Percentiles rank a stretch among this genome's conserved stretches.
These are phyloP conservation scores for Coniella vitis DNA, from an alignment of 2,329 filamentous ascomycete species.

Conservation along the genomic window DNA sequence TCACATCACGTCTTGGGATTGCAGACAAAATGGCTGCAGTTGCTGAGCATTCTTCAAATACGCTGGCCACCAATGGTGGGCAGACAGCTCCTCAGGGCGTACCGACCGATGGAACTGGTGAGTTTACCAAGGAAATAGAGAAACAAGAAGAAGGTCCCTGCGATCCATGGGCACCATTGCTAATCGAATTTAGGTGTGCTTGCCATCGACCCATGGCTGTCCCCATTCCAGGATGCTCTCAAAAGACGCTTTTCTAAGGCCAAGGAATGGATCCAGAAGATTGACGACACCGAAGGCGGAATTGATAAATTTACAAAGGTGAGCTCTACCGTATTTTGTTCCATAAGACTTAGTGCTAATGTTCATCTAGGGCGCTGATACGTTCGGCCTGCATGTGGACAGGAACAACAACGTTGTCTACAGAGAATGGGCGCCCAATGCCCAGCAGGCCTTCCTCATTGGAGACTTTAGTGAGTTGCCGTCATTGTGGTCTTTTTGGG, in stretches of 20 bases:
- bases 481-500: not conserved
- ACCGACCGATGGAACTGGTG: conserved; percentile 68
- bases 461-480: conserved; percentile 85
- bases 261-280: conserved; percentile 78
- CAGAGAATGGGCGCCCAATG: conserved; percentile 94
- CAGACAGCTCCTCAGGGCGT: conserved; percentile 39
- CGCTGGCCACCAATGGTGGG: conserved; percentile 29
- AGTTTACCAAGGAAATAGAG: too few species aligned
- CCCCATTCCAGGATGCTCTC: conserved; percentile 73
- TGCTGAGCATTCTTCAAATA: conserved; percentile 37
- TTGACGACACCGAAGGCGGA: conserved; percentile 79
- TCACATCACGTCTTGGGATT: not conserved
- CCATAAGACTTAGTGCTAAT: conserved; percentile 4
- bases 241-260: conserved; percentile 71
- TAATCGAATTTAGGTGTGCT: conserved; percentile 60
- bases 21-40: conserved; percentile 28
- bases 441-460: conserved; percentile 73
- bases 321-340: conserved; percentile 12
- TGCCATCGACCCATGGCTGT: conserved; percentile 81
- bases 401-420: conserved; percentile 81
- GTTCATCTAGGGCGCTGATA: conserved; percentile 66
- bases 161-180: too few species aligned
- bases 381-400: conserved; percentile 77
- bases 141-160: too few species aligned
- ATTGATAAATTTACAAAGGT: conserved; percentile 87